Conservation (phyloP, 768 basidiomycete species). For the Leccinum rimulosum region DNA sequence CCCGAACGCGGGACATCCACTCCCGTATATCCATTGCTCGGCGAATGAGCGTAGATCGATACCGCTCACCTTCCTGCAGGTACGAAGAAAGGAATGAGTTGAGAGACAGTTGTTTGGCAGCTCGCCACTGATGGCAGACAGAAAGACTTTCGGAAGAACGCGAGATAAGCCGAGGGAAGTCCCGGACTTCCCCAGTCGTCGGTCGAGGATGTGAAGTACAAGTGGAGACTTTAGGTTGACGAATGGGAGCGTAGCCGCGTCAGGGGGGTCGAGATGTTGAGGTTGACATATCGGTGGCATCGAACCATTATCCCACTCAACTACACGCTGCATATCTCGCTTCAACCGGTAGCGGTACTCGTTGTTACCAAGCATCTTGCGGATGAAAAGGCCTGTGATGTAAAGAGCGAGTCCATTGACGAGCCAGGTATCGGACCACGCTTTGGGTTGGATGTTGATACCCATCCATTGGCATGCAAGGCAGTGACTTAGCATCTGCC, state of each 20-base stretch:
- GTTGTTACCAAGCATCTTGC: constrained; percentile 89
- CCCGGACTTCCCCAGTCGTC: constrained; percentile 90
- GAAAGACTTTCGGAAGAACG: constrained; percentile 91
- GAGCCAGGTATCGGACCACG: constrained; percentile 96
- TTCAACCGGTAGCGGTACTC: constrained; percentile 94
- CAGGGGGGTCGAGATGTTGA: constrained; percentile 79
- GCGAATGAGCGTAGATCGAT: constrained; percentile 88
- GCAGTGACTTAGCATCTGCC: constrained; percentile 82
- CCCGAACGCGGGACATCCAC: constrained; percentile 89
- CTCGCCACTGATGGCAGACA: constrained; percentile 91
- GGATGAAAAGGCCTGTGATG: constrained; percentile 83
- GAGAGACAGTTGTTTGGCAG: constrained; percentile 81
- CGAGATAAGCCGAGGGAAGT: constrained; percentile 93
- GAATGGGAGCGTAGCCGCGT: constrained; percentile 74
- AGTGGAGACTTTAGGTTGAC: constrained; percentile 94
- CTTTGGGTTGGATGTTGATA: constrained; percentile 91
- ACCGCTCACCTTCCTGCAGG: constrained; percentile 90
- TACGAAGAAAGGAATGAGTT: constrained; percentile 87
- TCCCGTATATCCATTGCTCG: constrained; percentile 99
- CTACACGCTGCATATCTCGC: constrained; percentile 93
- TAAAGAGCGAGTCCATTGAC: constrained; percentile 91
- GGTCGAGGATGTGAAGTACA: constrained; percentile 94
- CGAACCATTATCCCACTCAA: constrained; percentile 81
- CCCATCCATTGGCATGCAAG: constrained; percentile 97
- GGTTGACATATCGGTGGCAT: constrained; percentile 96